Percentiles rank a stretch among this genome's conserved stretches.
phyloP scores from a whole-genome alignment of 2,329 filamentous ascomycete species.

The Xylariaceae sp. region DNA sequence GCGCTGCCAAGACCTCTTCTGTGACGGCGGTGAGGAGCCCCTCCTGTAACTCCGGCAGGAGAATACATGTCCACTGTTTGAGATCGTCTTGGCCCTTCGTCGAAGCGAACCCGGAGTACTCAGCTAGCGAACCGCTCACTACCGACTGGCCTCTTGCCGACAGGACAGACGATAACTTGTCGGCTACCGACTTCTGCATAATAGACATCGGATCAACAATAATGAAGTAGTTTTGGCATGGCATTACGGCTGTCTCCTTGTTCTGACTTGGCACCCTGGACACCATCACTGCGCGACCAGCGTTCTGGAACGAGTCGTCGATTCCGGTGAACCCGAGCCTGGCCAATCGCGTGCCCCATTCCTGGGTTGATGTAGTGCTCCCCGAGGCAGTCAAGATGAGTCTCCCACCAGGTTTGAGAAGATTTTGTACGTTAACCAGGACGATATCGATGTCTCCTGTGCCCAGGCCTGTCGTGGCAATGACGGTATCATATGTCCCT shows the following conservation, averaged over 20 bases:
- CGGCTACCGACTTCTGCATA: constrained; percentile 1
- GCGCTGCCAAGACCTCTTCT: constrained; percentile 1
- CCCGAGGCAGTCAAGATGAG: not conserved
- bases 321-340: constrained; percentile 39
- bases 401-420: constrained; percentile 5
- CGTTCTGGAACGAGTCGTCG: constrained; percentile 29
- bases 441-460: not conserved
- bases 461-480: constrained; percentile 33
- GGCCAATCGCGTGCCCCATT: not conserved
- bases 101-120: constrained; percentile 6
- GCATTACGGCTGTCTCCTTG: too few species aligned
- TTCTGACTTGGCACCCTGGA: not conserved
- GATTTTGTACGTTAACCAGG: not conserved
- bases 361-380: not conserved
- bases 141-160: not conserved
- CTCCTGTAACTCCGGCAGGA: constrained; percentile 13
- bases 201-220: not conserved
- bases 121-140: not conserved
- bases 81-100: constrained; percentile 6
- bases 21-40: constrained; percentile 8
- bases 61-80: constrained; percentile 10
- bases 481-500: constrained; percentile 37
- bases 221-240: not conserved
- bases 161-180: constrained; percentile 4
- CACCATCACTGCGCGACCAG: constrained; percentile 35